Conservation (phyloP, 257 asterid species). For the Eucommia ulmoides region DNA sequence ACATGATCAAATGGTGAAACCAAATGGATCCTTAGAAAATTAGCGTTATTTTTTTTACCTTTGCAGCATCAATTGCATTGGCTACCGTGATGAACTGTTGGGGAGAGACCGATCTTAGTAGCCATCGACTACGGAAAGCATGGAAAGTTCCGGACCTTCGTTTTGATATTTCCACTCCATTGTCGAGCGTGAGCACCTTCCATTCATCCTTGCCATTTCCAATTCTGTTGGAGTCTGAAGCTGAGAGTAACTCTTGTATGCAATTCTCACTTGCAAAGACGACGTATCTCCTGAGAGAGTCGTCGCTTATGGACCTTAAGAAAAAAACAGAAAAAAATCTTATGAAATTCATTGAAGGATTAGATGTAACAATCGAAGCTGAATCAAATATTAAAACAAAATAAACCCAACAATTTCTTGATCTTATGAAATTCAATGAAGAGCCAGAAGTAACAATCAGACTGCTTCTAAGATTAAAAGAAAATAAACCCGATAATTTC, state of each 20-base stretch:
- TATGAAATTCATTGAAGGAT: not conserved
- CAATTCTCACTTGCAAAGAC: conserved; percentile 82
- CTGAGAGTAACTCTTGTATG: conserved; percentile 79
- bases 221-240: conserved; percentile 48
- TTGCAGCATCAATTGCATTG: conserved; percentile 88
- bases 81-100: conserved; percentile 70
- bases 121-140: conserved; percentile 76
- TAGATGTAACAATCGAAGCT: not conserved
- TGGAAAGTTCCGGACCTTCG: conserved; percentile 65
- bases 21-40: no score
- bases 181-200: conserved; percentile 47
- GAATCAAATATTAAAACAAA: not conserved
- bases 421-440: no score
- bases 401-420: no score
- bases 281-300: conserved; percentile 72
- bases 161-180: conserved; percentile 74
- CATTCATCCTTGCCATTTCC: conserved; percentile 38
- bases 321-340: not conserved
- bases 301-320: conserved; percentile 90
- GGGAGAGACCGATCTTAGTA: conserved; percentile 57
- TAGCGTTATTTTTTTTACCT: no score
- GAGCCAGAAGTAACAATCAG: no score
- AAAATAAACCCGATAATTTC: not conserved
- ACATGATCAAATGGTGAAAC: no score
- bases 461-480: no score